Base-by-base conservation (phyloP, 2,329 filamentous ascomycete species). In the Tolypocladium endophyticum region DNA sequence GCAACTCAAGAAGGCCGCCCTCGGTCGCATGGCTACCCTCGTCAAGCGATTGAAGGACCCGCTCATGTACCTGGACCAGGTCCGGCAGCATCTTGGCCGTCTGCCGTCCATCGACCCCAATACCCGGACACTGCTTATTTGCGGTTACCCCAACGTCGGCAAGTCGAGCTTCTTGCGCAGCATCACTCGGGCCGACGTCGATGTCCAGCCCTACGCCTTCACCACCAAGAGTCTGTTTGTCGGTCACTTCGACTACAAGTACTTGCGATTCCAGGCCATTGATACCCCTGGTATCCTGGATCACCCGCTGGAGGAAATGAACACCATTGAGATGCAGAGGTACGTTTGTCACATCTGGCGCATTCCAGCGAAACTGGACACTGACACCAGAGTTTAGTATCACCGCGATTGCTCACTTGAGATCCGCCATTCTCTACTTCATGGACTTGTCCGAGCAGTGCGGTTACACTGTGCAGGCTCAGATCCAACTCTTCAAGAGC, bases 231-330 rank as follows among this genome's bases (percentile, higher is more conserved):
- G 87, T 67, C 81, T 99, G 69, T 99, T 97, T 71, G 93, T 97
- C 36, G 94, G 94, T 61, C 94, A 99, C 77, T 97, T 97, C 72
- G 92, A 96, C 77, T 96, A 95, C 81, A 96, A 96, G 77, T 75
- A 75, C 59, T 65, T 75, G 60, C 73, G 76, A 41, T 82, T 82
- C 71, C 79, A 81, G 78, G 92, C 92, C 35, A 97, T 99, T 67
- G 94, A 99, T 76, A 99, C 94, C 14, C 93, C 93, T n/a, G 94
- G 94, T 81, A 96, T 99, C 66, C 79, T 99, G 62, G 94, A 99
- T 69, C 94, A 99, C 73, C 92, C 93, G 41, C 85, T 99, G 11
- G 94, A 97, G 77, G 94, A 97, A 79, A 99, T 97, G 94, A 96
- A 97, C 78, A 97, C 94, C 4, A 99, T 99, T 71, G 94, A 99